Conservation (phyloP, 2,329 filamentous ascomycete species). For the Myriosclerotinia scirpicola region DNA sequence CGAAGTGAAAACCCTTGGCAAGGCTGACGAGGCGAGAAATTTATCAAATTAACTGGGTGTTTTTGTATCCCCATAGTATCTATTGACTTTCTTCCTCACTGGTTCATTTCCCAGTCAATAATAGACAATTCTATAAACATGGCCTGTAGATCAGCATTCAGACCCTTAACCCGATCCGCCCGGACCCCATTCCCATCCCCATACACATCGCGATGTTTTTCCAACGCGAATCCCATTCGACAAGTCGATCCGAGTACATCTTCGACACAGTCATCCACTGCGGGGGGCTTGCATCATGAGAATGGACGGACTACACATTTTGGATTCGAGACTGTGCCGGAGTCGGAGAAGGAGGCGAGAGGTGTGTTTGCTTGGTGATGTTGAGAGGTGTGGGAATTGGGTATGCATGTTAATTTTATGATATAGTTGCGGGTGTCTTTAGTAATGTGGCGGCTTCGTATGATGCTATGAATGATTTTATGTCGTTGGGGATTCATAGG, state of each 20-base stretch:
- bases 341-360: conserved; percentile 41
- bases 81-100: neutral
- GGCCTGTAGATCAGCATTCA: conserved; percentile 32
- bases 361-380: conserved; percentile 30
- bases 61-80: neutral
- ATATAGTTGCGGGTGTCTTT: conserved; percentile 70
- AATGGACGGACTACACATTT: conserved; percentile 40
- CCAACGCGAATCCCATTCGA: conserved; percentile 28
- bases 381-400: too few species aligned
- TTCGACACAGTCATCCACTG: conserved; percentile 9
- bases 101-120: neutral
- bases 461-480: conserved; percentile 98
- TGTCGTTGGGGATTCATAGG: conserved; percentile 96
- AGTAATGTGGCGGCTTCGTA: conserved; percentile 87
- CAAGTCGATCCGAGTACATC: conserved; percentile 25
- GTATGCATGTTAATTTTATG: conserved; percentile 21
- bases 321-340: conserved; percentile 41
- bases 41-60: neutral
- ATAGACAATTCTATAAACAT: conserved; percentile 22
- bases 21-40: conserved; percentile 22
- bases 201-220: conserved; percentile 17
- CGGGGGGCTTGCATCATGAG: conserved; percentile 34
- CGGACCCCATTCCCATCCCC: conserved; percentile 27
- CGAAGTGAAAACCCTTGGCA: conserved; percentile 1
- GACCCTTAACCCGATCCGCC: conserved; percentile 30